Conservation (phyloP, 1,284 basidiomycete species). For the Papiliotrema fonsecae region DNA sequence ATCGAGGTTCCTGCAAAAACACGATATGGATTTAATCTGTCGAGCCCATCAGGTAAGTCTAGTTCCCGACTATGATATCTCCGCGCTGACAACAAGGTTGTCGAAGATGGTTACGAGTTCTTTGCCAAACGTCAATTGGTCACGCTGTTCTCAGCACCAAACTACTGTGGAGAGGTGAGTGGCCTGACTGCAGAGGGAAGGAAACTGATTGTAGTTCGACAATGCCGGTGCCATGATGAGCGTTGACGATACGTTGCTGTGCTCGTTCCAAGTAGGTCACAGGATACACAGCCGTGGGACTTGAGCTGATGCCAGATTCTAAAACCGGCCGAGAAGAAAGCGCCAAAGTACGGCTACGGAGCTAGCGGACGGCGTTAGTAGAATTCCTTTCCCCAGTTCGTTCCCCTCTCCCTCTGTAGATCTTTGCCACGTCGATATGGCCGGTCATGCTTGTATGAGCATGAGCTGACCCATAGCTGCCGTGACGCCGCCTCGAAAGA, state of each 20-base stretch:
- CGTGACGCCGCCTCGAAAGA: constrained; percentile 54
- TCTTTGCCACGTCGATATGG: neutral
- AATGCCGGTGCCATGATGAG: constrained; percentile 99
- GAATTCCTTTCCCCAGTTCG: constrained; percentile 2
- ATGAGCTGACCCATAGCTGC: constrained; percentile 16
- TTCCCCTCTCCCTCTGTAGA: neutral
- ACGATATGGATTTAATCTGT: constrained; percentile 99
- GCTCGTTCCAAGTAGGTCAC: constrained; percentile 89
- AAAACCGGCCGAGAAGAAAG: constrained; percentile 98
- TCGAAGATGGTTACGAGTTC: constrained; percentile 99
- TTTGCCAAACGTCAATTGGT: constrained; percentile 97
- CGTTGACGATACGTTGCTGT: constrained; percentile 94
- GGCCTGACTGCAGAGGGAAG: neutral
- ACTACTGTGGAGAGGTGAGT: constrained; percentile 80
- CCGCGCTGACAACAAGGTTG: constrained; percentile 60
- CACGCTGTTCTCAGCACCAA: constrained; percentile 95
- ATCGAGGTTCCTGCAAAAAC: constrained; percentile 95
- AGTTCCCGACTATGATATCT: constrained; percentile 10
- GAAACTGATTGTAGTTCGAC: constrained; percentile 62
- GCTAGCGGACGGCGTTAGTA: constrained; percentile 44
- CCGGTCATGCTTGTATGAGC: neutral
- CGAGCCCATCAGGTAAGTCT: constrained; percentile 83
- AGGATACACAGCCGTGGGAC: neutral
- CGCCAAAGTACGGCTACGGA: constrained; percentile 45
- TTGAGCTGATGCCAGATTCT: constrained; percentile 62